Evolutionary conservation across 306 rosid species (phyloP).

Genomic region (Vigna nakashimae): DNA sequence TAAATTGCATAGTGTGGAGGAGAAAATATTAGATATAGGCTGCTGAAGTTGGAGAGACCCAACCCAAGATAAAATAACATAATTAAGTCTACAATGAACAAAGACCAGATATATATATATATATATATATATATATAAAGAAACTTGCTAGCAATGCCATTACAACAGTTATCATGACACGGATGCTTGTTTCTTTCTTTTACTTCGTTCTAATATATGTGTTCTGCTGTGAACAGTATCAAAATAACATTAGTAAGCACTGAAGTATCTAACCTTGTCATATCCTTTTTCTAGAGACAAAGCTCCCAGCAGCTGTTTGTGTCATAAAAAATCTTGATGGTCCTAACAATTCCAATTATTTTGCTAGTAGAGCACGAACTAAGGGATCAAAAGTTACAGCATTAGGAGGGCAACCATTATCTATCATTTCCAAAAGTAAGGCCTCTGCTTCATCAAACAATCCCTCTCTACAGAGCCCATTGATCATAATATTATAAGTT

Average conservation of each 20-base stretch:
- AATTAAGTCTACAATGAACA: slow-evolving; percentile 7
- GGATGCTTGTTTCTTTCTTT: slow-evolving; percentile 4
- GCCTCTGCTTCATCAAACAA: slow-evolving; percentile 47
- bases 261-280: slow-evolving; percentile 27
- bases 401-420: slow-evolving; percentile 41
- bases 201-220: not conserved
- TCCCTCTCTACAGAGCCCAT: slow-evolving; percentile 46
- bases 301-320: slow-evolving; percentile 28
- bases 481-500: slow-evolving; percentile 50
- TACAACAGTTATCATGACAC: slow-evolving; percentile 10
- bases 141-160: slow-evolving; percentile 19
- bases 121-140: slow-evolving; percentile 4
- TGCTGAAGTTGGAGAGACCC: slow-evolving; percentile 5
- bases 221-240: not conserved
- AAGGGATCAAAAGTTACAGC: slow-evolving; percentile 44
- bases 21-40: not conserved
- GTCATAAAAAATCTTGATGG: slow-evolving; percentile 22
- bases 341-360: slow-evolving; percentile 17
- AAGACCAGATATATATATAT: slow-evolving; percentile 16
- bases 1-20: not conserved
- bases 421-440: slow-evolving; percentile 43
- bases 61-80: not conserved
- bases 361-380: slow-evolving; percentile 39
- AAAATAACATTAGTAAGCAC: not conserved
- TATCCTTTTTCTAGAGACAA: slow-evolving; percentile 18